phyloP scores from a whole-genome alignment of 768 basidiomycete genomes.

The Tulasnella calospora region DNA sequence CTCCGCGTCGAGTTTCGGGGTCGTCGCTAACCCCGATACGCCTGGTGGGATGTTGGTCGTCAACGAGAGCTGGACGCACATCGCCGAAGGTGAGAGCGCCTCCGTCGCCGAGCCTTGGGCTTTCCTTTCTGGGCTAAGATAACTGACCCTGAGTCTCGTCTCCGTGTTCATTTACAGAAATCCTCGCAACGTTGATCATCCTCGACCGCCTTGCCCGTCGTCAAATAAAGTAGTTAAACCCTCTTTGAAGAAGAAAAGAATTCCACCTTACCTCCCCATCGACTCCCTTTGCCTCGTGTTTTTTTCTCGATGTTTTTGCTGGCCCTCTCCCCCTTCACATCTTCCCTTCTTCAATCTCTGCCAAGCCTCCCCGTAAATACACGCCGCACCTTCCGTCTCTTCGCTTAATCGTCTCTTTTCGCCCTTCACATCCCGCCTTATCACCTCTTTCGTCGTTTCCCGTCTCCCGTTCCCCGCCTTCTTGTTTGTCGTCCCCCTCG shows the following conservation, averaged over 20 bases:
- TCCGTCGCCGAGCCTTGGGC: background rate
- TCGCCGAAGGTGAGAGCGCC: background rate
- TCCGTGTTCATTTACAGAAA: background rate
- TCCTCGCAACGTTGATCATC: background rate
- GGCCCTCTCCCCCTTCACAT: background rate
- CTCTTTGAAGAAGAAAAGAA: background rate
- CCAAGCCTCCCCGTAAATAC: background rate
- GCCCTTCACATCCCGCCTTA: background rate
- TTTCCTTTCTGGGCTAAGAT: background rate
- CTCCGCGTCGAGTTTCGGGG: too few species aligned
- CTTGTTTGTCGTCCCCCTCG: background rate
- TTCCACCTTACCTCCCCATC: background rate
- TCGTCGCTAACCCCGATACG: background rate
- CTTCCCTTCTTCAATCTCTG: background rate
- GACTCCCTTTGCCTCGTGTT: background rate
- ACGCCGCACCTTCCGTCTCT: background rate
- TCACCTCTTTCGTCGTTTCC: background rate
- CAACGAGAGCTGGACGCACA: background rate
- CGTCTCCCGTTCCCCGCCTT: background rate
- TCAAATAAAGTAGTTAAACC: background rate
- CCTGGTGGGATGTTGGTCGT: background rate
- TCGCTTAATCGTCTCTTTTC: background rate
- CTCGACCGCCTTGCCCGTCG: background rate
- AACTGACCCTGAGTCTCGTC: background rate
- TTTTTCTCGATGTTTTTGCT: background rate